phyloP scores from a whole-genome alignment of 2,329 filamentous ascomycete species.

The Westerdykella aurantiaca region DNA sequence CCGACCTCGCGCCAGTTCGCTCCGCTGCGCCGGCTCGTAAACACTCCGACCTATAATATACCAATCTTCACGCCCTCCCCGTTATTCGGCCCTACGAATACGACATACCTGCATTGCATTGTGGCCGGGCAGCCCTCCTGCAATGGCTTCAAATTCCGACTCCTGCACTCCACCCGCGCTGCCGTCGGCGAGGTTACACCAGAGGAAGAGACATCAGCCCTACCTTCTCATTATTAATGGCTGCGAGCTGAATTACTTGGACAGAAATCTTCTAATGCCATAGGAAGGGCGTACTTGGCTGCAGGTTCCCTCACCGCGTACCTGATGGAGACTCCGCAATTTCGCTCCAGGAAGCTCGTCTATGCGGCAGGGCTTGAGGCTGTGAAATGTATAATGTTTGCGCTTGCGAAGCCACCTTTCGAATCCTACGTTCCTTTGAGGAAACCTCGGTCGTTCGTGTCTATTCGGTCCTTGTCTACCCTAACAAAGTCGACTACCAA shows the following conservation, averaged over 20 bases:
- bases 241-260: neutral
- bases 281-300: neutral
- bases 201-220: neutral
- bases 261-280: neutral
- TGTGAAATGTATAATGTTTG: no score
- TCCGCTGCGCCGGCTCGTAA: neutral
- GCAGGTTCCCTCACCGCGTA: no score
- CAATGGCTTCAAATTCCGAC: neutral
- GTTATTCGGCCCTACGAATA: neutral
- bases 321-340: no score
- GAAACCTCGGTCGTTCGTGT: no score
- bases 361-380: no score
- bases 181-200: neutral
- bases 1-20: no score
- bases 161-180: neutral
- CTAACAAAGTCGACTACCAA: no score
- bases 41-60: neutral
- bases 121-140: neutral
- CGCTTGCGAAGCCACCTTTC: no score
- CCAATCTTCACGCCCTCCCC: neutral
- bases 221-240: neutral
- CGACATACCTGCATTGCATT: neutral
- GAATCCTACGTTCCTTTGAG: no score
- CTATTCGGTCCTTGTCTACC: no score
- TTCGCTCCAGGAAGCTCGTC: no score